Base-by-base conservation (phyloP, 257 asterid genomes). In the Rehmannia glutinosa region DNA sequence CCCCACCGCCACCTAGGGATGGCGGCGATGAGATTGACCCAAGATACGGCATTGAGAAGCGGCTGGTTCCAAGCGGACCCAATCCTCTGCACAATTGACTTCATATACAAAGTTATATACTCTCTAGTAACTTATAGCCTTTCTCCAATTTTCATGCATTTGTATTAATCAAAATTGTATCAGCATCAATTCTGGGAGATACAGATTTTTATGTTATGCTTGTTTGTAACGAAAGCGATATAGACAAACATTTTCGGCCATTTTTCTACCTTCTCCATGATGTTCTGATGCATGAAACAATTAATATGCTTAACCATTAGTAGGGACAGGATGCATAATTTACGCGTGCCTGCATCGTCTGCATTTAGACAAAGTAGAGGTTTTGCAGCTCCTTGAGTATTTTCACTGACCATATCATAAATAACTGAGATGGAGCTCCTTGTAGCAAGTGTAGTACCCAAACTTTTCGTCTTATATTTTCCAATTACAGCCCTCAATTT, bases 61-160 rank as follows among this genome's bases (percentile, higher is more conserved):
- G 82, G 56, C 73, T 69, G 10, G 84, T 76, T 39, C 84, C 84
- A 10, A 61, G 71, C 21, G 84, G 84, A 27, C 84, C 84, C 12
- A 80, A 80, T 45, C 82, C 82, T 20, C 45, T 76, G 65, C 85
- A 80, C 62, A 76, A 80, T 51, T 76, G 71, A 75, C 56, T n/a
- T 41, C 53, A 25, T 47, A 53, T 36, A 65, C 45, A 58, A 17
- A 11, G 53, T 6, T n/a, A 24, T 27, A n/a, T 6, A 23, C n/a
- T 47, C 49, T 11, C 35, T 25, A 66, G 68, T 59, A 56, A 8
- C 13, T 41, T 47, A 8, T 24, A 24, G 19, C 60, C 8, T 45
- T 28, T 49, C 11, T 11, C 35, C 30, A 56, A 11, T 51, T 47
- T n/a, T 36, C 27, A 58, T 59, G 63, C 57, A 59, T 60, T 70